These are phyloP conservation scores for Moricandia arvensis DNA, from an alignment of 345 rosid species.

Conservation along the genomic window DNA sequence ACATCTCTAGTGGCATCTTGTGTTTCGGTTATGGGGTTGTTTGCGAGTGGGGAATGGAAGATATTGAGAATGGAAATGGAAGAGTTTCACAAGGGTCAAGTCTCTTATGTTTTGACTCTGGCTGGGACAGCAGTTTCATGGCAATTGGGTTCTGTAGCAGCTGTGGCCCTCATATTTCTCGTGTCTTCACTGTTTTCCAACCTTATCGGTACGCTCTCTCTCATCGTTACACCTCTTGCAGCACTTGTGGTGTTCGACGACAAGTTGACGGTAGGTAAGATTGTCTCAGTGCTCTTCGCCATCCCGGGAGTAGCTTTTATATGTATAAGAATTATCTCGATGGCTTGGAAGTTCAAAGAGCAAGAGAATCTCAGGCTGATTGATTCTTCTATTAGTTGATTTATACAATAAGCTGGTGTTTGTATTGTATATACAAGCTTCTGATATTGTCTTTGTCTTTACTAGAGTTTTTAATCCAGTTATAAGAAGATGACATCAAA, in stretches of 20 bases:
- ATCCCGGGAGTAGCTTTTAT: constrained; percentile 42
- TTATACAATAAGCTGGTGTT: no score
- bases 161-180: constrained; percentile 34
- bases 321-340: constrained; percentile 42
- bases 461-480: no score
- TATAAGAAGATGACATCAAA: no score
- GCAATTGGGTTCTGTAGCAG: constrained; percentile 40
- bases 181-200: constrained; percentile 45
- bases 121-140: constrained; percentile 41
- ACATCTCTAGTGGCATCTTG: constrained; percentile 43
- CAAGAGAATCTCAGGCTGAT: constrained; percentile 2
- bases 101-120: constrained; percentile 30
- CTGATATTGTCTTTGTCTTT: no score
- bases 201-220: constrained; percentile 35
- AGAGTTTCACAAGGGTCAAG: constrained; percentile 34
- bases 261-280: constrained; percentile 30
- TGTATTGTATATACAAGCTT: no score
- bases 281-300: constrained; percentile 36
- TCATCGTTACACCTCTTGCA: constrained; percentile 36
- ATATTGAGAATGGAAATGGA: constrained; percentile 38
- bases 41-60: constrained; percentile 45
- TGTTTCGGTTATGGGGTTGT: constrained; percentile 33
- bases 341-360: constrained; percentile 43
- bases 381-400: neutral
- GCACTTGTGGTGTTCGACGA: constrained; percentile 36